Conservation (phyloP, 768 basidiomycete species). For the Mycena sanguinolenta region DNA sequence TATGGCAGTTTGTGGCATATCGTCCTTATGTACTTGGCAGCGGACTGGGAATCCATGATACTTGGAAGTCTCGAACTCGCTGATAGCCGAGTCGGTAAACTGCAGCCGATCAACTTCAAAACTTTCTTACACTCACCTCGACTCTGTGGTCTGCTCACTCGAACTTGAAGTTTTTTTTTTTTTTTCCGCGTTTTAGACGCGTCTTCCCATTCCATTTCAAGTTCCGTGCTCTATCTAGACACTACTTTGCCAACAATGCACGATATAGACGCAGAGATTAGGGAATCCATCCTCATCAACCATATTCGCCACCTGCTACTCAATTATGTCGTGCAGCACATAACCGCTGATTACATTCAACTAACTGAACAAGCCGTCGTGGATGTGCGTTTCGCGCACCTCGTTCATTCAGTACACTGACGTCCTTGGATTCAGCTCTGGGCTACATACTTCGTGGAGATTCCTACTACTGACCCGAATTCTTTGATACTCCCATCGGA, state of each 20-base stretch:
- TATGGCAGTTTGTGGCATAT: no score
- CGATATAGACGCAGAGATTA: background rate
- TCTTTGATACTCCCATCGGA: slow-evolving; percentile 68
- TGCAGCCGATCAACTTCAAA: no score
- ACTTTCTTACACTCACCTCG: no score
- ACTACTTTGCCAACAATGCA: background rate
- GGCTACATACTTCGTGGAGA: slow-evolving; percentile 52
- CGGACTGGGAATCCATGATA: no score
- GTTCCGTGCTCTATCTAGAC: background rate
- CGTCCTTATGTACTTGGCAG: no score
- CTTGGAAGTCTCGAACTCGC: no score
- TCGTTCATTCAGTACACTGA: slow-evolving; percentile 17
- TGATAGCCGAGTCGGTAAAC: no score
- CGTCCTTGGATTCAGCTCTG: slow-evolving; percentile 50
- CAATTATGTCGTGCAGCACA: slow-evolving; percentile 65
- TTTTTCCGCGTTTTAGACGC: no score
- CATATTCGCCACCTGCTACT: slow-evolving; percentile 70
- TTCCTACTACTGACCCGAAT: slow-evolving; percentile 65
- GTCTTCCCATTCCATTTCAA: background rate
- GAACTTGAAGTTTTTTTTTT: no score
- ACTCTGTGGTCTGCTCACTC: no score
- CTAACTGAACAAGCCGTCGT: slow-evolving; percentile 65
- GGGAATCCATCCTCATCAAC: slow-evolving; percentile 37
- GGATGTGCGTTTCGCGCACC: slow-evolving; percentile 47
- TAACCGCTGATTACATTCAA: slow-evolving; percentile 67